Evolutionary conservation across 2,329 filamentous ascomycete genomes (phyloP).

Genomic region (Helotiales sp.): DNA sequence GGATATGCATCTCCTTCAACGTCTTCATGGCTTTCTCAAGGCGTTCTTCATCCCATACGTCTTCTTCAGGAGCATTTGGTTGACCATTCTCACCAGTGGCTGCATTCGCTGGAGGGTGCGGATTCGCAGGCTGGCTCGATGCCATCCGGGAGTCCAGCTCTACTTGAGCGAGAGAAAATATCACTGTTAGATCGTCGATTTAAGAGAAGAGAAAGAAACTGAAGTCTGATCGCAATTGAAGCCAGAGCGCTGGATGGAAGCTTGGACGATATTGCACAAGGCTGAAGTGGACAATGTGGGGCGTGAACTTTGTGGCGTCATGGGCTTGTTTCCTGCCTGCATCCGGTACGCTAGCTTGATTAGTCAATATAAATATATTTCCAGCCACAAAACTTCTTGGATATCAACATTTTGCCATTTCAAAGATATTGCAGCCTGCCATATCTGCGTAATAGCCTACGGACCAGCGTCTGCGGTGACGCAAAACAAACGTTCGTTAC

Average conservation of each 20-base stretch:
- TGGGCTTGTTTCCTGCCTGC: background rate
- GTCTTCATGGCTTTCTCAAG: constrained; percentile 41
- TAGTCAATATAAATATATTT: constrained; percentile 7
- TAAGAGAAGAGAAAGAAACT: background rate
- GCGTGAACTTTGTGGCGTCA: background rate
- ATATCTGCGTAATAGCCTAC: background rate
- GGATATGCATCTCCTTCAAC: constrained; percentile 45
- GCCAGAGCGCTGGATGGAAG: background rate
- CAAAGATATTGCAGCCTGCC: background rate
- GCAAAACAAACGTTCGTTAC: background rate
- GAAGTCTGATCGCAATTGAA: background rate
- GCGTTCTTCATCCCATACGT: constrained; percentile 42
- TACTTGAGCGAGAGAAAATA: background rate
- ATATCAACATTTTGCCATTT: background rate
- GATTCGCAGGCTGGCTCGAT: constrained; percentile 1
- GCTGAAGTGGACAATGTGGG: background rate
- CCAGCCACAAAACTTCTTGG: background rate
- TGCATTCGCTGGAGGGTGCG: background rate
- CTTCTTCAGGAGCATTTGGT: constrained; percentile 19
- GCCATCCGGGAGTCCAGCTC: background rate
- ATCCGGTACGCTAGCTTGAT: background rate
- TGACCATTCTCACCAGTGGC: constrained; percentile 6
- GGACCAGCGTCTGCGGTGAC: background rate
- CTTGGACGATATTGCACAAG: background rate
- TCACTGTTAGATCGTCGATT: background rate